Conservation (phyloP, 805 yeast species). For the Pichia exigua region DNA sequence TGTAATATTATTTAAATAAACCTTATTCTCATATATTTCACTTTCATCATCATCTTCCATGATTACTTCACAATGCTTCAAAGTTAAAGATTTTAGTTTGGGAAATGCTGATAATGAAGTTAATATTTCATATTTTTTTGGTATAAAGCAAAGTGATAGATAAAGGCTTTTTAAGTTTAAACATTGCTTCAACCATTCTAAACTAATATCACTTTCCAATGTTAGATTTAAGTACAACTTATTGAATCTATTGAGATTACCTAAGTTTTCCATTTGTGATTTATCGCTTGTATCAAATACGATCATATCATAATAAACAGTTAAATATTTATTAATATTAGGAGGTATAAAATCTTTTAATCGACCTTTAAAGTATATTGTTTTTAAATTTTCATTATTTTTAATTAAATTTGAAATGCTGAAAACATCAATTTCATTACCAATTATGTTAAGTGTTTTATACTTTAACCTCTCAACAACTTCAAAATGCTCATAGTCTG, state of each 20-base stretch:
- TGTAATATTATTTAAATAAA: not conserved
- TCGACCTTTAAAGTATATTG: slow-evolving; percentile 11
- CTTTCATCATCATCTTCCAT: not conserved
- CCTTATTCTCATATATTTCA: not conserved
- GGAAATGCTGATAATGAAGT: not conserved
- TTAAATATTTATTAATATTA: not conserved
- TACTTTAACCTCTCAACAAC: slow-evolving; percentile 6
- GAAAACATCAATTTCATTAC: slow-evolving; percentile 9
- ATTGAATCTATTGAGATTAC: not conserved
- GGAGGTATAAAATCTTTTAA: slow-evolving; percentile 1
- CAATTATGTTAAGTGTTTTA: slow-evolving; percentile 10
- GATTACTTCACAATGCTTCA: slow-evolving; percentile 1
- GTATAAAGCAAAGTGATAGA: slow-evolving; percentile 5
- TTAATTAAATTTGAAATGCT: slow-evolving; percentile 3
- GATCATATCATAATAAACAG: slow-evolving; percentile 6
- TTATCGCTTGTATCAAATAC: slow-evolving; percentile 6
- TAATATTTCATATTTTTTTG: not conserved
- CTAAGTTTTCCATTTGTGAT: not conserved
- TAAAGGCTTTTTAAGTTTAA: slow-evolving; percentile 12
- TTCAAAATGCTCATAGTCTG: slow-evolving; percentile 13
- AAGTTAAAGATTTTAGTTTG: not conserved
- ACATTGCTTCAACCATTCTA: slow-evolving; percentile 11
- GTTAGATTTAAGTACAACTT: slow-evolving; percentile 4
- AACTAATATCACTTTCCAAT: not conserved
- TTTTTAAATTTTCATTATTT: slow-evolving; percentile 1